Evolutionary conservation across 768 basidiomycete genomes (phyloP).

Genomic region (Paxillus rubicundulus): DNA sequence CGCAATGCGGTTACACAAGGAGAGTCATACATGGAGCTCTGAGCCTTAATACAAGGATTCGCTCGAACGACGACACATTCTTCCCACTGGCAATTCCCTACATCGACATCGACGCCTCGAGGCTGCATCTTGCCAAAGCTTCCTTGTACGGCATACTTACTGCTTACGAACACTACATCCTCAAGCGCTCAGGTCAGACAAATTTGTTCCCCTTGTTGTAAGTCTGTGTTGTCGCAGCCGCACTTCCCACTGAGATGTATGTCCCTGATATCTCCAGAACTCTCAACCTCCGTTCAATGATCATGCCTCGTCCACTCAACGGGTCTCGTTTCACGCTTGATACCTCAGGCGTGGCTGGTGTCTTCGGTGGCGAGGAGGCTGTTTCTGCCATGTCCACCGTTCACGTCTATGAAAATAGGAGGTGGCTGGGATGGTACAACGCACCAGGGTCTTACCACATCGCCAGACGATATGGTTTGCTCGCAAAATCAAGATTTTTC

Average conservation of each 20-base stretch:
- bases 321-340: constrained; percentile 27
- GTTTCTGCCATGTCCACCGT: constrained; percentile 38
- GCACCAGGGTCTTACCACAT: constrained; percentile 36
- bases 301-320: constrained; percentile 9
- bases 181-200: too few species aligned
- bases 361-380: constrained; percentile 39
- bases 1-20: too few species aligned
- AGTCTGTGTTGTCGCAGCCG: constrained; percentile 1
- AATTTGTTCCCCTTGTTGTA: not conserved
- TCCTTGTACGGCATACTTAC: too few species aligned
- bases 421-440: constrained; percentile 39
- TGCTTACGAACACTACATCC: too few species aligned
- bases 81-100: too few species aligned
- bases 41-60: too few species aligned
- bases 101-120: too few species aligned
- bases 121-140: too few species aligned
- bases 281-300: constrained; percentile 15
- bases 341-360: constrained; percentile 35
- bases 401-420: constrained; percentile 33
- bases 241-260: constrained; percentile 19
- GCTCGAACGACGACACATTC: too few species aligned
- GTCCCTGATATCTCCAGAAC: constrained; percentile 16
- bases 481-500: constrained; percentile 34
- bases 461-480: constrained; percentile 32
- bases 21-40: too few species aligned